Evolutionary conservation across 352 stramenopile species (phyloP).

Genomic region (Phytophthora tubulina): DNA sequence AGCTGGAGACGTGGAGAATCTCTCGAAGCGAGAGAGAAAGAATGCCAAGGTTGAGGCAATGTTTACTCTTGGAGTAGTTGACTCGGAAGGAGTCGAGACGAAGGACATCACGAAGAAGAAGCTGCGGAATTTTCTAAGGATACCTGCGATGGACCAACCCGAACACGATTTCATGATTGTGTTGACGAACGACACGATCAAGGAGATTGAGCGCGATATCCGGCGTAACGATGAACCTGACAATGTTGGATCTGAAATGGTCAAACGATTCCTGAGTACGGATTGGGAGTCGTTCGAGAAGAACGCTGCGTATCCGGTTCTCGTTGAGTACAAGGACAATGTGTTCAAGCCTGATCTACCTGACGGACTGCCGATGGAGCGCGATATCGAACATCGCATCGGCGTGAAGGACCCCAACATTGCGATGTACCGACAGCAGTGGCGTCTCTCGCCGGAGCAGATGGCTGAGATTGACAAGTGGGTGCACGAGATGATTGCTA

Average conservation of each 20-base stretch:
- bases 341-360: constrained; percentile 23
- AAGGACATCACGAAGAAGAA: constrained; percentile 37
- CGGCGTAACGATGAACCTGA: constrained; percentile 4
- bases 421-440: too few relatives aligned
- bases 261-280: constrained; percentile 14
- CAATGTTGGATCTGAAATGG: constrained; percentile 18
- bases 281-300: constrained; percentile 16
- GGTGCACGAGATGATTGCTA: constrained; percentile 17
- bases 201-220: constrained; percentile 3
- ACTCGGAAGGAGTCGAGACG: constrained; percentile 20
- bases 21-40: constrained; percentile 18
- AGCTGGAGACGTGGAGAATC: constrained; percentile 11
- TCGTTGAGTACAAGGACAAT: constrained; percentile 21
- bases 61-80: constrained; percentile 17
- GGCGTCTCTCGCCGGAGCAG: too few relatives aligned
- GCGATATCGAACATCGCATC: constrained; percentile 24
- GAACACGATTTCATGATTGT: constrained; percentile 30
- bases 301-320: constrained; percentile 3
- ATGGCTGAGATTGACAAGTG: too few relatives aligned
- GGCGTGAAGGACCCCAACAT: too few relatives aligned
- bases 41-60: constrained; percentile 13
- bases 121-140: constrained; percentile 25
- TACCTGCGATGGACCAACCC: constrained; percentile 6
- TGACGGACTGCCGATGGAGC: constrained; percentile 7
- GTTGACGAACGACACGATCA: constrained; percentile 26